A percentile compares a stretch with the other conserved stretches of the same genome.
phyloP scores from a whole-genome alignment of 805 yeast species.

The Candida ovalis region DNA sequence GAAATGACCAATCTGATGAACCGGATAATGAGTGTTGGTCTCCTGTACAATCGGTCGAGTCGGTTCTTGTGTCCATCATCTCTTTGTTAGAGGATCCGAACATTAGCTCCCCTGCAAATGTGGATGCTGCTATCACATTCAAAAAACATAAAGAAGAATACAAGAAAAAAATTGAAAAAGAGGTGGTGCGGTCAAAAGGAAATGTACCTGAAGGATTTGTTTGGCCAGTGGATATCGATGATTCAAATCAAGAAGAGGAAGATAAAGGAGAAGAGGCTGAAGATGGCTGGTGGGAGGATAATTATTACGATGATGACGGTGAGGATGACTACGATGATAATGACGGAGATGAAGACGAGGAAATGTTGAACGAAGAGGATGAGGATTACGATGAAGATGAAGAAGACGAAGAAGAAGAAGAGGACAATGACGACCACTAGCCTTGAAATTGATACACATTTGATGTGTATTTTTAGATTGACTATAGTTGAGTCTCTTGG shows the following conservation, averaged over 20 bases:
- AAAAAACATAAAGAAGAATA: conserved; percentile 79
- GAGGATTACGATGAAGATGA: conserved; percentile 8
- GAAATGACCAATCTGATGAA: conserved; percentile 83
- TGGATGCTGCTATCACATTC: conserved; percentile 95
- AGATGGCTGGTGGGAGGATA: conserved; percentile 32
- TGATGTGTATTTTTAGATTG: neutral
- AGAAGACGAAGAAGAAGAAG: neutral
- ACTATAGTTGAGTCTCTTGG: too few species aligned
- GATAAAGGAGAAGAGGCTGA: conserved; percentile 29
- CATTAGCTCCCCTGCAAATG: conserved; percentile 90
- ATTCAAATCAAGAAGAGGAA: conserved; percentile 32
- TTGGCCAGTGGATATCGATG: conserved; percentile 65
- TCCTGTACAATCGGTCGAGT: conserved; percentile 89
- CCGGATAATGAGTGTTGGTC: conserved; percentile 95
- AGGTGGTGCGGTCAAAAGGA: conserved; percentile 75
- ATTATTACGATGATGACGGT: conserved; percentile 30
- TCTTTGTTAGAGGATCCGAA: conserved; percentile 93
- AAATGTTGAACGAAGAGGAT: conserved; percentile 9
- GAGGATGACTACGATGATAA: conserved; percentile 31
- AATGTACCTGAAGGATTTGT: conserved; percentile 84
- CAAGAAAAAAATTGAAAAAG: conserved; percentile 70
- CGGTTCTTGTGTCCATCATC: conserved; percentile 86
- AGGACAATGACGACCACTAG: neutral
- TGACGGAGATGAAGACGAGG: conserved; percentile 23
- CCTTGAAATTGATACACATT: neutral